These are phyloP conservation scores for Datisca glomerata DNA, from an alignment of 306 rosid genomes.

Conservation along the genomic window DNA sequence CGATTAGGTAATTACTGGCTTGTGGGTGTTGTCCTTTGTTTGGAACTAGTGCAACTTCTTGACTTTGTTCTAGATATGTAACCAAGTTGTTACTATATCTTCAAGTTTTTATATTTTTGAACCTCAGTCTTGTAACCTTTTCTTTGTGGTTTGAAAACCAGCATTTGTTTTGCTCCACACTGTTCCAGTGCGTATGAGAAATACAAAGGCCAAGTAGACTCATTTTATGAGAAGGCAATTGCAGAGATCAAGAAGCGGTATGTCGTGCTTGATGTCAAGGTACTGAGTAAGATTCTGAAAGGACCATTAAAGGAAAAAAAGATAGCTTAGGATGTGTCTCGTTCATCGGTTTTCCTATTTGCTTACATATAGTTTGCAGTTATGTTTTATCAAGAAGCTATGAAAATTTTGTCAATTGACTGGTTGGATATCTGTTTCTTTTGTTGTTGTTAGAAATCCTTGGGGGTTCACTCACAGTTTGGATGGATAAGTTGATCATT, in stretches of 20 bases:
- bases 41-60: conserved; percentile 62
- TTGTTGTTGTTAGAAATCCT: too few species aligned
- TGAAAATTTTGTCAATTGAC: too few species aligned
- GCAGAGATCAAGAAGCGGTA: conserved; percentile 68
- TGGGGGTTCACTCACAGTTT: too few species aligned
- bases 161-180: conserved; percentile 72
- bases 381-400: too few species aligned
- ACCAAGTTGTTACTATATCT: conserved; percentile 10
- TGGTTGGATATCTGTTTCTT: too few species aligned
- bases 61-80: conserved; percentile 82
- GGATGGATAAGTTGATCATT: too few species aligned
- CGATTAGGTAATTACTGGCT: too few species aligned
- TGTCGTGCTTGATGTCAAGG: conserved; percentile 50
- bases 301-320: conserved; percentile 66
- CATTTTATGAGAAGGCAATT: conserved; percentile 65
- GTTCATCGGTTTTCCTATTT: too few species aligned
- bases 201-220: conserved; percentile 56
- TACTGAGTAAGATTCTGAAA: too few species aligned
- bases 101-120: too few species aligned
- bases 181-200: conserved; percentile 79
- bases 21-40: conserved; percentile 68
- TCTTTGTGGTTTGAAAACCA: conserved; percentile 36
- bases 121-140: too few species aligned
- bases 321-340: conserved; percentile 12
- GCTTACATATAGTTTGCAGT: too few species aligned